A percentile compares a stretch with the other conserved stretches of the same genome.
These are phyloP conservation scores for Rhododendron vialii DNA, from an alignment of 148 eudicot species.

Conservation along the genomic window DNA sequence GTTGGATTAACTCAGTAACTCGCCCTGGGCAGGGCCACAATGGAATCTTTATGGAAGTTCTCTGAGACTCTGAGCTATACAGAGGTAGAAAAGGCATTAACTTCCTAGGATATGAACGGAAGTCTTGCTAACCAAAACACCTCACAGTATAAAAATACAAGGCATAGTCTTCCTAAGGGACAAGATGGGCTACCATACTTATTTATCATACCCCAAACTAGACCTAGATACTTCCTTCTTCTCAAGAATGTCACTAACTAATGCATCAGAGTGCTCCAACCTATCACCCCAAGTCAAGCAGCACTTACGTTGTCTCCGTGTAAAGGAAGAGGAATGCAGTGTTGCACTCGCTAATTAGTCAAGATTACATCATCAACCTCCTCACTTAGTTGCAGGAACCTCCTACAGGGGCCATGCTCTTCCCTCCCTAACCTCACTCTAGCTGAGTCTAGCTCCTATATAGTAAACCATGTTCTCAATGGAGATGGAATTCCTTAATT, in stretches of 20 bases:
- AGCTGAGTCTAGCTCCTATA: neutral
- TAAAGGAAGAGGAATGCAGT: neutral
- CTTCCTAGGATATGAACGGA: neutral
- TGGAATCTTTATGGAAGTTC: neutral
- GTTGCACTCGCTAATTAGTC: neutral
- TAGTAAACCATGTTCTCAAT: neutral
- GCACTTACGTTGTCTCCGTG: neutral
- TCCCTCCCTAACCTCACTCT: neutral
- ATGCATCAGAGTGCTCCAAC: neutral
- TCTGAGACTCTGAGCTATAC: neutral
- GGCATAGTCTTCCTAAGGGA: neutral
- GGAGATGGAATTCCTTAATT: neutral
- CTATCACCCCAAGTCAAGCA: neutral
- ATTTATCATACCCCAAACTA: neutral
- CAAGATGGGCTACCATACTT: neutral
- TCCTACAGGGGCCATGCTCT: neutral
- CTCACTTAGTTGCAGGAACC: neutral
- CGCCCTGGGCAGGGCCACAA: neutral
- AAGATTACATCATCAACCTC: neutral
- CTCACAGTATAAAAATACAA: neutral
- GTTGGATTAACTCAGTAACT: neutral
- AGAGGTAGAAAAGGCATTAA: neutral
- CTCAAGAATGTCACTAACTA: neutral
- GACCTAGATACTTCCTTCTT: neutral
- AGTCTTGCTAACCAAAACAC: neutral